Evolutionary conservation across 495 filamentous ascomycete species (phyloP), one percentile per base, ranked within the genome.

Genomic region (Podospora didyma): DNA sequence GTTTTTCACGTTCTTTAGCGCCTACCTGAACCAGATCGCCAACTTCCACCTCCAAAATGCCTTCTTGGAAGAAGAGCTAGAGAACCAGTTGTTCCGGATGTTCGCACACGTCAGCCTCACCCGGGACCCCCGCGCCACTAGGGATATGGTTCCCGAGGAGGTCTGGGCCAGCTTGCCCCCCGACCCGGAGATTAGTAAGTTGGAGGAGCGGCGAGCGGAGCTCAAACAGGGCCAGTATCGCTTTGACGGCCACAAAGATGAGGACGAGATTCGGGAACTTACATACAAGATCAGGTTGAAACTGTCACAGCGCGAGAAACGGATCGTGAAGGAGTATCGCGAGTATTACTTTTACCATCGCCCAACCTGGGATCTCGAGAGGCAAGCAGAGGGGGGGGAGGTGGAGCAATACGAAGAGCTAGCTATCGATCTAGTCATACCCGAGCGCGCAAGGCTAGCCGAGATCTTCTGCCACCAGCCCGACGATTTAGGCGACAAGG

Each of bases 101-200:
- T 53, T 65, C 11, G 42, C 62, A 20, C 57, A 68, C 41, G 56
- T 68, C 20, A 68, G 62, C 53, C 42, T 68, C 14, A 65, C 58
- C n/a, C 57, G 62, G 22, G 59, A 68, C 46, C 65, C 59, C 16
- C 65, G 62, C 24, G 59, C 65, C 0, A 52, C 31, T 0, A 46
- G 11, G 19, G 52, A 62, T 34, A 54, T 61, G 49, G 62, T 65
- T 1, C 65, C 65, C 11, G 53, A 60, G 14, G 49, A 67, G 44
- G 46, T 65, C 3, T 61, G 56, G 57, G 23, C 3, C 1, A 49
- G 44, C 23, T 16, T 62, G 22, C 53, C 53, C 17, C 53, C 59
- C 0, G 62, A 68, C 48, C 65, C 56, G 21, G 49, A 54, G 47
- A 68, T 68, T 23, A 34, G n/a, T 19, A 45, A 49, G 7, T 59